Percentiles rank a stretch among this genome's conserved stretches.
Evolutionary conservation across 139 green algal genomes (phyloP).

Genomic region (Spirogloea muscicola): DNA sequence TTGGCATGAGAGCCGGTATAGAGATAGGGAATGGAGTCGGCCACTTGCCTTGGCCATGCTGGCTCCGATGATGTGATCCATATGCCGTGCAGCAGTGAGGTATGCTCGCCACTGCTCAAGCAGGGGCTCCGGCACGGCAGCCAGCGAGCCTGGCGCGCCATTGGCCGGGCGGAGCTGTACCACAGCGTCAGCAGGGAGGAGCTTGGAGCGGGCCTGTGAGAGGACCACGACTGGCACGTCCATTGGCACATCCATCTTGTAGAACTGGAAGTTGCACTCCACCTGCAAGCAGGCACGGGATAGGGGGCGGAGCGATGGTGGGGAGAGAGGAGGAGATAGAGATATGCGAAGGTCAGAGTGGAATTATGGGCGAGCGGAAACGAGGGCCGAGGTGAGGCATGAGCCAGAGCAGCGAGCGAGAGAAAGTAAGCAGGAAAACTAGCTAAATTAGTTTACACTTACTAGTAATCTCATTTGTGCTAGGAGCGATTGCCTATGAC

Average conservation of each 20-base stretch:
- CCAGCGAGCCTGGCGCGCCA: neutral
- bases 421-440: too few species aligned
- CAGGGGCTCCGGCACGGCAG: neutral
- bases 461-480: too few species aligned
- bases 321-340: too few species aligned
- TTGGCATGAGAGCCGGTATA: neutral
- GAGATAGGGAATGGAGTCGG: neutral
- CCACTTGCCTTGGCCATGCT: constrained; percentile 21
- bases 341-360: too few species aligned
- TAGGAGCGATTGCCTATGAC: too few species aligned
- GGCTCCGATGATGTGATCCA: constrained; percentile 23
- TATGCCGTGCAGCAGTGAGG: neutral
- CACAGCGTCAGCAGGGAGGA: constrained; percentile 29
- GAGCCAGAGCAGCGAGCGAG: too few species aligned
- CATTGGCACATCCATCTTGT: constrained; percentile 34
- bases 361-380: too few species aligned
- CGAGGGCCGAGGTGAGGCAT: too few species aligned
- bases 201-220: constrained; percentile 14
- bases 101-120: constrained; percentile 22
- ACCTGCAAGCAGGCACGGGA: too few species aligned
- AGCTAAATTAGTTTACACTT: too few species aligned
- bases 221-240: constrained; percentile 22
- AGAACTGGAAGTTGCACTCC: constrained; percentile 53
- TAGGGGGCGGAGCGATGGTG: too few species aligned
- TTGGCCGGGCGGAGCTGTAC: constrained; percentile 6